Evolutionary conservation across 768 basidiomycete genomes (phyloP).

Genomic region (Boletus sp.): DNA sequence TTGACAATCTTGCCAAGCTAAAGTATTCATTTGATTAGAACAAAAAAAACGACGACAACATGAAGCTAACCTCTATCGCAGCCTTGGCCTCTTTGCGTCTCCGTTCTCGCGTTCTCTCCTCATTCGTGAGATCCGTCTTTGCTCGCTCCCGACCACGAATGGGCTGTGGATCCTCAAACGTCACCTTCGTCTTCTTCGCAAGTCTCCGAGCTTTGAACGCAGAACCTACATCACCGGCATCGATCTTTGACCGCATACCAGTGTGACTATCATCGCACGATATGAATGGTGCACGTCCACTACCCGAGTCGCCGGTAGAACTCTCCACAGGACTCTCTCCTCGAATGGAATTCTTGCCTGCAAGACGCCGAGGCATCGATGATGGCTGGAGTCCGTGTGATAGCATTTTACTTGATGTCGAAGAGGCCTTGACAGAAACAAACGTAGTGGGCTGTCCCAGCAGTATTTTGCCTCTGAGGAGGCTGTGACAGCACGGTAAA

Average conservation of each 20-base stretch:
- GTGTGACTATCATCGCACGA: slow-evolving; percentile 76
- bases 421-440: slow-evolving; percentile 4
- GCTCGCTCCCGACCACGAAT: slow-evolving; percentile 30
- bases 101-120: slow-evolving; percentile 65
- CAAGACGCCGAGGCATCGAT: slow-evolving; percentile 48
- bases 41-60: not conserved
- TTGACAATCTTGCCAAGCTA: slow-evolving; percentile 89
- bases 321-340: slow-evolving; percentile 71
- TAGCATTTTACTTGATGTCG: slow-evolving; percentile 19
- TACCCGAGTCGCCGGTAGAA: slow-evolving; percentile 82
- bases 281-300: slow-evolving; percentile 69
- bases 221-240: slow-evolving; percentile 22
- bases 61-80: slow-evolving; percentile 68
- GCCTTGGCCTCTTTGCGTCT: slow-evolving; percentile 81
- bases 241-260: slow-evolving; percentile 20
- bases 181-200: slow-evolving; percentile 60
- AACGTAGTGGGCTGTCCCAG: slow-evolving; percentile 13
- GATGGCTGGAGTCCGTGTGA: slow-evolving; percentile 25
- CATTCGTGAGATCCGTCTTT: slow-evolving; percentile 33
- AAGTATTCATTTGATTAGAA: slow-evolving; percentile 2
- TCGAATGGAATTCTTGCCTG: slow-evolving; percentile 31
- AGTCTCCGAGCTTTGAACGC: slow-evolving; percentile 34
- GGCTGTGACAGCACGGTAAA: slow-evolving; percentile 65
- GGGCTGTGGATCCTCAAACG: slow-evolving; percentile 55
- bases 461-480: slow-evolving; percentile 33